Evolutionary conservation across 2,329 filamentous ascomycete species (phyloP).

Genomic region (Diaporthe amygdali): DNA sequence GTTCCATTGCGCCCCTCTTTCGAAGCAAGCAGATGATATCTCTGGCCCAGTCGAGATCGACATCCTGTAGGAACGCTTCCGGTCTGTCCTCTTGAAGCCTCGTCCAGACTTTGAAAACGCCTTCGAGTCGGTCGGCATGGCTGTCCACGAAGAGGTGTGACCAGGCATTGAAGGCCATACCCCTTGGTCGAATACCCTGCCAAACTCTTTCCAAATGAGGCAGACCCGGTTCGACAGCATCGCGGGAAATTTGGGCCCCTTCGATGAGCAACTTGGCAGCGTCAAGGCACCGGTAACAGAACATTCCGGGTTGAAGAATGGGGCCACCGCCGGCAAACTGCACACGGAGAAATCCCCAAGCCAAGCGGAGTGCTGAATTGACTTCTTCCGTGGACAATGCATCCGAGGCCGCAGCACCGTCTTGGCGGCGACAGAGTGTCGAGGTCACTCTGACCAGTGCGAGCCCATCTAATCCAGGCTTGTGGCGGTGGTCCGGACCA

Average conservation of each 20-base stretch:
- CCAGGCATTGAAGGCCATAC: neutral
- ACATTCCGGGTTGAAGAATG: neutral
- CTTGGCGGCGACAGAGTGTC: neutral
- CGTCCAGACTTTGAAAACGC: neutral
- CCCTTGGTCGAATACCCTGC: neutral
- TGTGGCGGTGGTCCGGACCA: neutral
- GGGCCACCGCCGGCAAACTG: neutral
- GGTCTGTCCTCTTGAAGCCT: neutral
- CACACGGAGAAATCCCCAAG: neutral
- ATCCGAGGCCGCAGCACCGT: neutral
- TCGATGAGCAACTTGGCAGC: neutral
- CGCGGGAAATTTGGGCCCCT: neutral
- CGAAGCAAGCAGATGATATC: neutral
- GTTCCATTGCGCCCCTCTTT: neutral
- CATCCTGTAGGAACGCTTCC: neutral
- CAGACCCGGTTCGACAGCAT: neutral
- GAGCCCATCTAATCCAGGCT: neutral
- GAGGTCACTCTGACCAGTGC: neutral
- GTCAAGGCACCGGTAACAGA: neutral
- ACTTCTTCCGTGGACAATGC: neutral
- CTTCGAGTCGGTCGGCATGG: neutral
- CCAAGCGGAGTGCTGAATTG: neutral
- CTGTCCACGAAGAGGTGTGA: neutral
- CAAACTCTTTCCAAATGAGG: neutral
- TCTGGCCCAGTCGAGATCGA: conserved; percentile 9